Percentiles rank a stretch among this genome's conserved stretches.
Conservation (phyloP, 2,329 filamentous ascomycete genomes). For the Colletotrichum chrysophilum region DNA sequence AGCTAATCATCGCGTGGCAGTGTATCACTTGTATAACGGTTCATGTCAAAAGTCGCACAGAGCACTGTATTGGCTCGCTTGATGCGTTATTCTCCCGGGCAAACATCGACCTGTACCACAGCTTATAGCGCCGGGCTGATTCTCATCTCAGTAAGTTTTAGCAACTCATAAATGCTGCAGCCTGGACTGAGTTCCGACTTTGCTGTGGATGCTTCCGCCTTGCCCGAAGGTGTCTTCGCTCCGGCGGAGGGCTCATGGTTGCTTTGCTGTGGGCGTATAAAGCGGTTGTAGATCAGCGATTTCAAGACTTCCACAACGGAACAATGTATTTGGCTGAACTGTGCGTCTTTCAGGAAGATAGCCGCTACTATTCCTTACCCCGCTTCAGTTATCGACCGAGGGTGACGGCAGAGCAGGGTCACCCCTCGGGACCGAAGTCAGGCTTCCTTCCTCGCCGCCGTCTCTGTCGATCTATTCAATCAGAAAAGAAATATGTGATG, state of each 20-base stretch:
- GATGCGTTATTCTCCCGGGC: neutral
- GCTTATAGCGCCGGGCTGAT: neutral
- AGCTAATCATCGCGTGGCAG: accelerated
- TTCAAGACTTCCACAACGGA: neutral
- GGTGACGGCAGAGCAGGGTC: neutral
- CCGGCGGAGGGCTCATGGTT: neutral
- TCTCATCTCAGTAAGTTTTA: accelerated
- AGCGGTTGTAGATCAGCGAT: neutral
- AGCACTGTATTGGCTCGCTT: neutral
- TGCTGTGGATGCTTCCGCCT: accelerated
- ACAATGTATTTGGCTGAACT: accelerated
- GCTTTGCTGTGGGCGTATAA: neutral
- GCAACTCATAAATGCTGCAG: accelerated
- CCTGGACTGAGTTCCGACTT: accelerated
- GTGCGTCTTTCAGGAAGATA: neutral
- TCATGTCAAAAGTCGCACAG: neutral
- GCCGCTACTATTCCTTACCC: accelerated
- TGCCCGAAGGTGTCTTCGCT: neutral
- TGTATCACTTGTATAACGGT: neutral
- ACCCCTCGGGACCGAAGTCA: neutral
- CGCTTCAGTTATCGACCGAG: neutral
- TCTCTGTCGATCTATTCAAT: neutral
- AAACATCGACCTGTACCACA: accelerated
- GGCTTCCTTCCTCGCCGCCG: neutral
- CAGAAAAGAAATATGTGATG: too few species aligned